Conservation (phyloP, 2,329 filamentous ascomycete species). For the Elsinoe batatas region DNA sequence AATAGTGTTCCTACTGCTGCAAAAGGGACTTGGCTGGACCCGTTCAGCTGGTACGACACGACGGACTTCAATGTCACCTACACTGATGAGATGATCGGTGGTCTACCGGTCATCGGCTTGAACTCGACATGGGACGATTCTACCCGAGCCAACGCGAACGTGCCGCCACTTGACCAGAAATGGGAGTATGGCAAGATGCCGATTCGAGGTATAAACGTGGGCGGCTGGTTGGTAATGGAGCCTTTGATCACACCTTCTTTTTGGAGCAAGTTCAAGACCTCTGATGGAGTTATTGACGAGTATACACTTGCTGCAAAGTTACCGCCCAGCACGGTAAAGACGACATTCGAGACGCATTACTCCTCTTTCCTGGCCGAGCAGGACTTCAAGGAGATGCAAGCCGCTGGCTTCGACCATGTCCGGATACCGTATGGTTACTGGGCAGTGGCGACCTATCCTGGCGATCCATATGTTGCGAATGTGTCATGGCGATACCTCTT, state of each 20-base stretch:
- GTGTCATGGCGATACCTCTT: constrained; percentile 90
- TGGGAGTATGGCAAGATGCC: constrained; percentile 74
- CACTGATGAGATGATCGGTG: constrained; percentile 73
- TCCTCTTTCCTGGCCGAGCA: constrained; percentile 75
- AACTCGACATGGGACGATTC: constrained; percentile 80
- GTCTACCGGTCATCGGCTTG: constrained; percentile 83
- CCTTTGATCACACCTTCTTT: constrained; percentile 93
- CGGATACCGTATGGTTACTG: constrained; percentile 93
- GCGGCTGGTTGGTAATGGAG: constrained; percentile 88
- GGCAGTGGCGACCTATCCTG: constrained; percentile 76
- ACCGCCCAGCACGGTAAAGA: constrained; percentile 52
- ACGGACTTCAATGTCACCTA: constrained; percentile 90
- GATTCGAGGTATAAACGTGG: constrained; percentile 82
- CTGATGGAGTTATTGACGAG: constrained; percentile 70
- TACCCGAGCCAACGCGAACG: constrained; percentile 63
- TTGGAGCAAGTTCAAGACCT: constrained; percentile 57
- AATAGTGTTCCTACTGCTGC: constrained; percentile 45
- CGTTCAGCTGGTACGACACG: constrained; percentile 85
- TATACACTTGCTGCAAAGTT: constrained; percentile 67
- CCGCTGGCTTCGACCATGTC: constrained; percentile 90
- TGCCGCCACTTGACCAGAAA: constrained; percentile 62
- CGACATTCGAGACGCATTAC: constrained; percentile 81
- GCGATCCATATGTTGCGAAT: constrained; percentile 77
- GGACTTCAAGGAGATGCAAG: constrained; percentile 74
- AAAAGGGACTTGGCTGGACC: constrained; percentile 71